A percentile compares a stretch with the other conserved stretches of the same genome.
These are phyloP conservation scores for Secale cereale DNA, from an alignment of 176 grass and related monocot genomes.

Conservation along the genomic window DNA sequence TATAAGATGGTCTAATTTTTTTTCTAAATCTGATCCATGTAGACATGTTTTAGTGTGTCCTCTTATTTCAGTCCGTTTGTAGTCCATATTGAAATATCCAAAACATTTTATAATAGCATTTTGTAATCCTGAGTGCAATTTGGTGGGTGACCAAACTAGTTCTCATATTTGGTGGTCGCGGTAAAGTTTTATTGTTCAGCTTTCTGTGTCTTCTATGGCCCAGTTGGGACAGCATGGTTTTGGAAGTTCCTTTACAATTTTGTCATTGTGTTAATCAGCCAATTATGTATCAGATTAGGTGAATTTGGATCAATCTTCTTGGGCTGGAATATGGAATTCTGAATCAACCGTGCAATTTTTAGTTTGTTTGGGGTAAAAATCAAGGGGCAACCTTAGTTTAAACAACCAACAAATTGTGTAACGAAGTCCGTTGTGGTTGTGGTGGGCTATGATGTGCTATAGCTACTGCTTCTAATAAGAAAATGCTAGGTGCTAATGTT, in stretches of 20 bases:
- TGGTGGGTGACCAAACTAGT: not conserved
- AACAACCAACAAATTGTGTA: not conserved
- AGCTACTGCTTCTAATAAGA: not conserved
- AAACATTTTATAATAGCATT: too few species aligned
- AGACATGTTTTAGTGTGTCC: too few species aligned
- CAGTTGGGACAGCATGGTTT: not conserved
- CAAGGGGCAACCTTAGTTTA: not conserved
- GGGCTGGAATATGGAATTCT: not conserved
- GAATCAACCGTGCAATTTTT: not conserved
- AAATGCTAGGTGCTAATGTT: not conserved
- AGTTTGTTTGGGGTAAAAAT: not conserved
- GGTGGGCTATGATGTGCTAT: not conserved
- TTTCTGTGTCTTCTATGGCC: not conserved
- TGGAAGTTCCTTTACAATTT: not conserved
- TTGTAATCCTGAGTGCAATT: not conserved
- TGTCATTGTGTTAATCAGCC: not conserved
- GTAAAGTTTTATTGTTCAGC: not conserved
- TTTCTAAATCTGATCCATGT: too few species aligned
- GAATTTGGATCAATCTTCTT: not conserved
- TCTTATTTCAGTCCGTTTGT: too few species aligned
- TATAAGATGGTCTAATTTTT: too few species aligned
- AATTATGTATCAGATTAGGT: not conserved
- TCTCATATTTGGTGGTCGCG: not conserved
- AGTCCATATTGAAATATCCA: too few species aligned
- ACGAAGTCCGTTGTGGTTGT: not conserved